Conservation (phyloP, 2,329 filamentous ascomycete species). For the Scopulariopsis brevicaulis region DNA sequence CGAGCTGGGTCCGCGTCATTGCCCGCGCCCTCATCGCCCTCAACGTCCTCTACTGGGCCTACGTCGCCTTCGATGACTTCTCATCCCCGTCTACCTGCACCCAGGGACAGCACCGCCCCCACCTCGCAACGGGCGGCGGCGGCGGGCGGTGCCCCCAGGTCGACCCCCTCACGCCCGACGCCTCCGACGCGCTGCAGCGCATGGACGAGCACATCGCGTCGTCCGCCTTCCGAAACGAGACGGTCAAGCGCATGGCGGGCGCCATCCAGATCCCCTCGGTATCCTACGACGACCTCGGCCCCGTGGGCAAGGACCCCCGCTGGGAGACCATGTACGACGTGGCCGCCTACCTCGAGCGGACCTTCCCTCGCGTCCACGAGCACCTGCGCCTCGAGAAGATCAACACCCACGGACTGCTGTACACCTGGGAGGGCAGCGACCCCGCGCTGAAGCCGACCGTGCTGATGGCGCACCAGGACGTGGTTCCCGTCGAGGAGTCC, state of each 20-base stretch:
- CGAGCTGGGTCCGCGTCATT: neutral
- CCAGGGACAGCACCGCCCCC: neutral
- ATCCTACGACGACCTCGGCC: slow-evolving; percentile 42
- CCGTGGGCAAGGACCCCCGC: slow-evolving; percentile 39
- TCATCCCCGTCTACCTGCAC: neutral
- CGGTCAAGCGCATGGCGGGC: slow-evolving; percentile 23
- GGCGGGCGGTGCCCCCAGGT: slow-evolving; percentile 17
- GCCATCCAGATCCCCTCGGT: slow-evolving; percentile 43
- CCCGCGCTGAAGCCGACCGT: slow-evolving; percentile 38
- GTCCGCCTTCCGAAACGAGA: slow-evolving; percentile 18
- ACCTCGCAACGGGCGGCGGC: neutral
- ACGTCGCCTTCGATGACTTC: neutral
- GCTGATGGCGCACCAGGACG: slow-evolving; percentile 54
- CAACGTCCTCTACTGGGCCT: neutral
- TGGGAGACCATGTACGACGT: slow-evolving; percentile 49
- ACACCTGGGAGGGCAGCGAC: slow-evolving; percentile 43
- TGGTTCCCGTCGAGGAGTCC: slow-evolving; percentile 44
- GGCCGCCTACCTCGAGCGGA: slow-evolving; percentile 31
- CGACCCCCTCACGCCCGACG: slow-evolving; percentile 17
- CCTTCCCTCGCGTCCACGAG: slow-evolving; percentile 39
- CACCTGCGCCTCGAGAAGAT: slow-evolving; percentile 37
- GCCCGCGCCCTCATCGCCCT: neutral
- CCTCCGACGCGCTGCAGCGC: slow-evolving; percentile 10
- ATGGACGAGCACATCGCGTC: slow-evolving; percentile 20
- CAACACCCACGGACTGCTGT: slow-evolving; percentile 48